Base-by-base conservation (phyloP, 805 yeast genomes). In the Alloascoidea africana region DNA sequence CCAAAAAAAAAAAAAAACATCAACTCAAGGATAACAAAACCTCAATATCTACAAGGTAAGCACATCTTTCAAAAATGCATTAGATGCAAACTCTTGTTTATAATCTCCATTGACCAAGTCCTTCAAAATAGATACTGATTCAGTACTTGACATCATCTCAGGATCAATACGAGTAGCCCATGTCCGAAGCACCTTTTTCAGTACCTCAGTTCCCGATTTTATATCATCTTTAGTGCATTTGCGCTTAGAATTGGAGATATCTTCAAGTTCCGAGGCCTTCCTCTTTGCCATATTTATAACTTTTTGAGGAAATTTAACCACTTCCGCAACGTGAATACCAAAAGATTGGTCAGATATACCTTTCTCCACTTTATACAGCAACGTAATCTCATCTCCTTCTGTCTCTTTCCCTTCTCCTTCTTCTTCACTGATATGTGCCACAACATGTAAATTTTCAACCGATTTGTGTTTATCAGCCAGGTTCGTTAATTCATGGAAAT, bases 321-420 rank as follows among this genome's bases (percentile, higher is more conserved):
- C 76, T 57, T 91, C 96, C 0, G 97, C 97, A 35, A 91, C 98
- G 54, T 91, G 94, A 36, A 91, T 87, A 58, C 98, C 98, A 60
- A 91, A 91, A 0, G 96, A 86, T 56, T 87, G 91, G 55, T 85
- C 95, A 2, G 94, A 78, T 37, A 87, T 74, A n/a, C 98, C 98
- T 1, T 84, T 82, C 46, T 85, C 96, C n/a, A 91, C 97, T 50
- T 79, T 82, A 59, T 91, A 91, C 46, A 91, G 62, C 40, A 91
- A 64, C 0, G 97, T 86, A 45, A 91, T 84, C 46, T 85, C 94
- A 23, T 69, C 18, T n/a, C 34, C 34, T 11, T 54, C 45, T 38
- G 50, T 43, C n/a, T n/a, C n/a, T 37, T 53, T 44, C 35, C 46
- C 48, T 4, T 45, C 41, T 3, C 47, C 51, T 16, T 46, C 46